These are phyloP conservation scores for Rosa persica DNA, from an alignment of 306 rosid species.

Conservation along the genomic window DNA sequence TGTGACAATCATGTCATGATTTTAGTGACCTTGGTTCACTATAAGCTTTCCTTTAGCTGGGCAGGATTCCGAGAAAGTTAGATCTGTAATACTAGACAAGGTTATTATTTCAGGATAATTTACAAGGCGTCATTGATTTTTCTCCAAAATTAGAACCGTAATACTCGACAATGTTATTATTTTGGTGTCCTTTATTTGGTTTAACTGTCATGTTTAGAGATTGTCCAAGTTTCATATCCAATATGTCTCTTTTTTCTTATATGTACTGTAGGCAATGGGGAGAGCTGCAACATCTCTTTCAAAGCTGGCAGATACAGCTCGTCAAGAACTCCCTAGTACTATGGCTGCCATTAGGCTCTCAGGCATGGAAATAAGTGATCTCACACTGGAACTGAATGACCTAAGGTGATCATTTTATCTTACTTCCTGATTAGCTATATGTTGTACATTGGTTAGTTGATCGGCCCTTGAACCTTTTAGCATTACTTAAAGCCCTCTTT, in stretches of 20 bases:
- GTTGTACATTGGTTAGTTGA: conserved; percentile 16
- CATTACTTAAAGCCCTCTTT: not conserved
- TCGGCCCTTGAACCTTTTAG: not conserved
- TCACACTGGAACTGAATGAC: conserved; percentile 63
- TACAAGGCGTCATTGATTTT: not conserved
- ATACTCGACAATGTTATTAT: not conserved
- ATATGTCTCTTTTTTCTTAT: conserved; percentile 12
- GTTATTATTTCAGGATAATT: not conserved
- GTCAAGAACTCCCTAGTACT: conserved; percentile 93
- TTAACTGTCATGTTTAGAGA: not conserved
- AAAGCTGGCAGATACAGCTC: conserved; percentile 89
- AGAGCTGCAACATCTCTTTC: conserved; percentile 88
- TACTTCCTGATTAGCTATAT: not conserved
- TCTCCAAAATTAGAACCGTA: not conserved
- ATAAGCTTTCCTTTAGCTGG: not conserved
- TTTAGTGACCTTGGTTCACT: not conserved
- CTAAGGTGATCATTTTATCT: conserved; percentile 57
- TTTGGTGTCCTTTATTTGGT: not conserved
- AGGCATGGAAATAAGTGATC: conserved; percentile 97
- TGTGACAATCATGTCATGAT: not conserved
- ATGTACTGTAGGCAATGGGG: conserved; percentile 66
- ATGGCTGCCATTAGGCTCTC: conserved; percentile 98
- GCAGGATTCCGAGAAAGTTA: not conserved
- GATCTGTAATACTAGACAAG: not conserved
- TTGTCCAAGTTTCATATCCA: not conserved